phyloP scores from a whole-genome alignment of 352 stramenopile species.

The Phytopythium montanum region DNA sequence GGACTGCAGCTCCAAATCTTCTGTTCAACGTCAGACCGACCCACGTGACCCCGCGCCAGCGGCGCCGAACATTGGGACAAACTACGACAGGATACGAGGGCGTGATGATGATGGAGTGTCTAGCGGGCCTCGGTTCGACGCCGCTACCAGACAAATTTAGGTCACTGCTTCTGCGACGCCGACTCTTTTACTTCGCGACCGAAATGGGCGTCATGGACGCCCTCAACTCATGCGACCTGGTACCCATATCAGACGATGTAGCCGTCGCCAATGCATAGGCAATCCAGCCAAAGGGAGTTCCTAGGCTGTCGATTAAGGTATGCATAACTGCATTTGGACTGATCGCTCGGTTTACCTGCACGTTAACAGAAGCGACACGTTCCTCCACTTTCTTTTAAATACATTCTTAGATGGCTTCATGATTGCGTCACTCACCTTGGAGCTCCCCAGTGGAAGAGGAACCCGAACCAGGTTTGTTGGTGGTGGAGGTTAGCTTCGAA shows the following conservation, averaged over 20 bases:
- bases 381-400: too few relatives aligned
- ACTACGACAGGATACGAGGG: not conserved
- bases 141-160: conserved; percentile 13
- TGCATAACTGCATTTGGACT: not conserved
- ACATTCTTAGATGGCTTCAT: too few relatives aligned
- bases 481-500: too few relatives aligned
- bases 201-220: not conserved
- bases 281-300: not conserved
- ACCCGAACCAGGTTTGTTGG: too few relatives aligned
- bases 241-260: not conserved
- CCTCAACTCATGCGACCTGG: not conserved
- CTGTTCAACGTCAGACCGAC: conserved; percentile 30
- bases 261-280: not conserved
- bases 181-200: conserved; percentile 6
- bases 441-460: too few relatives aligned
- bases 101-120: conserved; percentile 10
- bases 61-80: conserved; percentile 2
- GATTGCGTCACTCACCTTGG: too few relatives aligned
- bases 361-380: too few relatives aligned
- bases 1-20: conserved; percentile 8
- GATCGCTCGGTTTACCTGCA: not conserved
- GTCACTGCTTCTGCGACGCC: conserved; percentile 10
- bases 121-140: conserved; percentile 14
- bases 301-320: not conserved
- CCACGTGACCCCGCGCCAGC: conserved; percentile 31